Evolutionary conservation across 1,284 basidiomycete species (phyloP), one percentile per base, ranked within the genome.

Genomic region (Fomitopsis pinicola): DNA sequence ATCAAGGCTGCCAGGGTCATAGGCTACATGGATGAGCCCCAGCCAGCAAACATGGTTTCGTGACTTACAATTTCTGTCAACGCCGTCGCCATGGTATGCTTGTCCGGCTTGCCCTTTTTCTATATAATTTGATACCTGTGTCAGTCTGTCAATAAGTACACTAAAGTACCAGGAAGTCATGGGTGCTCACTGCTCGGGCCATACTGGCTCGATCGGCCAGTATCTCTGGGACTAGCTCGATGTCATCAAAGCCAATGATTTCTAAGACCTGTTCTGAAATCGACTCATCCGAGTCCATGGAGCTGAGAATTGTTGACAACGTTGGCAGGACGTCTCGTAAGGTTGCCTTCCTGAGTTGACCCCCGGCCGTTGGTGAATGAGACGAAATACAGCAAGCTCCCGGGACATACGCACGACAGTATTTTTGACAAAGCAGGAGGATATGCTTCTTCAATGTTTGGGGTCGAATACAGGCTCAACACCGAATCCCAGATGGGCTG

Each of bases 171-270:
- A 17, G 17, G 15, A 30, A 3, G 12, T 7, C 7, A n/a, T 33
- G 12, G 15, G 50, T 60, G 55, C 67, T 46, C 42, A 69, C 67
- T 61, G 68, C 67, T 53, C 63, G 52, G 1, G 61, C 64, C 7
- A 83, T 69, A 0, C 69, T 67, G 9, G 63, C 62, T 38, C 89
- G 82, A 57, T 81, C 74, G 22, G 75, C 67, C 7, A 91, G 69
- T 44, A 91, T 79, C 50, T 85, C 80, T 76, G 80, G 80, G 30
- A 82, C 83, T 52, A 88, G 73, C 50, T 94, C 93, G 40, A 95
- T 84, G 35, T 92, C 84, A 64, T 97, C 93, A 69, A 91, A 94
- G 0, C 96, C 96, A 55, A 97, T 76, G n/a, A 91, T 77, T 64
- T 97, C 95, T 2, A 84, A 86, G 1, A 97, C 74, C 65, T 92